Conservation (phyloP, 148 eudicot genomes). For the Pouteria glomerata region DNA sequence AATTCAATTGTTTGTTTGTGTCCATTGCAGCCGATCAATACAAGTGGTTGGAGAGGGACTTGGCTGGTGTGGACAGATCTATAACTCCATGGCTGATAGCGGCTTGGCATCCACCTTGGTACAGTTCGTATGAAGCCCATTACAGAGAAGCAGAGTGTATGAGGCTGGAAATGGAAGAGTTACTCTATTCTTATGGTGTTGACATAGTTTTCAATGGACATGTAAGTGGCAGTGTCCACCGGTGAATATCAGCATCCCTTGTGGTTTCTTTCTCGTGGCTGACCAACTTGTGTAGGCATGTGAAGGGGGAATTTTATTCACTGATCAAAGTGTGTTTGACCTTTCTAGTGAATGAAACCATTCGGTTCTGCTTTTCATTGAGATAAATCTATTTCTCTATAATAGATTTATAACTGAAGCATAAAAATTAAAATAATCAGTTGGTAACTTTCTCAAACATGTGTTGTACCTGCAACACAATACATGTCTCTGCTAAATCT, state of each 20-base stretch:
- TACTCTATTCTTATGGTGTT: constrained; percentile 71
- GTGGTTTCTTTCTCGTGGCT: not conserved
- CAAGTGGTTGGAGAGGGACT: constrained; percentile 91
- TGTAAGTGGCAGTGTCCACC: constrained; percentile 41
- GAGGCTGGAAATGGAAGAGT: constrained; percentile 92
- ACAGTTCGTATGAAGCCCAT: constrained; percentile 73
- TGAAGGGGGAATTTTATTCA: constrained; percentile 3
- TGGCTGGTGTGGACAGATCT: constrained; percentile 70
- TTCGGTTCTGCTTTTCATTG: not conserved
- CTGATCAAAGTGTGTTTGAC: not conserved
- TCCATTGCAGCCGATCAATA: constrained; percentile 67
- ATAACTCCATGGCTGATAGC: constrained; percentile 92
- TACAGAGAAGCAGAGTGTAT: constrained; percentile 96
- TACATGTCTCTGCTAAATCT: not conserved
- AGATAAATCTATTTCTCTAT: not conserved
- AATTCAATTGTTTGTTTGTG: not conserved
- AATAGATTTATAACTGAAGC: not conserved
- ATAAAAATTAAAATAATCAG: not conserved
- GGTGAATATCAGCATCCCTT: not conserved
- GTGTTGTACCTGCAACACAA: not conserved
- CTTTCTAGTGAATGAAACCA: not conserved
- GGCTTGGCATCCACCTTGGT: constrained; percentile 99
- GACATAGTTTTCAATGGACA: constrained; percentile 93
- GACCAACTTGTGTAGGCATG: not conserved
- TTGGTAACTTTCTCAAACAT: no score